Evolutionary conservation across 768 basidiomycete genomes (phyloP).

Genomic region (Krasilnikovozyma curviuscula): DNA sequence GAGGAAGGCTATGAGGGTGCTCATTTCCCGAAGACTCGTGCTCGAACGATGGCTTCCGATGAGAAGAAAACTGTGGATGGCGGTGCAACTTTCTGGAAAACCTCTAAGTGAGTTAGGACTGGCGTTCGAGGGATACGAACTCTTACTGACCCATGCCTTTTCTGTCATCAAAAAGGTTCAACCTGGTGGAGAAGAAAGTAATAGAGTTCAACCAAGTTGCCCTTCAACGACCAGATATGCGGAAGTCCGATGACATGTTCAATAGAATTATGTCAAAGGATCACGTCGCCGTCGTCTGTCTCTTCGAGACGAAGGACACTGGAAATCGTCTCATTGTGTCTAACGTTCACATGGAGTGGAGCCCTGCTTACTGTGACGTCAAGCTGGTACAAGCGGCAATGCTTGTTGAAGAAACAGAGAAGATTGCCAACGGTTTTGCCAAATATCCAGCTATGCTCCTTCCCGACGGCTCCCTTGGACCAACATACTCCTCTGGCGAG

Average conservation of each 20-base stretch:
- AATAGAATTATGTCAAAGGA: constrained; percentile 91
- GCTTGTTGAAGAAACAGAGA: constrained; percentile 78
- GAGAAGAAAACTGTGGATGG: constrained; percentile 84
- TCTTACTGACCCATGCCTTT: neutral
- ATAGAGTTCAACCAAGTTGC: constrained; percentile 86
- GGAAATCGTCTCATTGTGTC: constrained; percentile 75
- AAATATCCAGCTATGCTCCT: constrained; percentile 46
- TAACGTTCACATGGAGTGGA: constrained; percentile 86
- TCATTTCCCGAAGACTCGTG: constrained; percentile 77
- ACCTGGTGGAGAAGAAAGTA: constrained; percentile 77
- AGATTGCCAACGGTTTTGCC: constrained; percentile 66
- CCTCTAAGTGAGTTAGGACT: constrained; percentile 44
- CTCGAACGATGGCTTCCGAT: constrained; percentile 73
- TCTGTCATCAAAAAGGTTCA: constrained; percentile 40
- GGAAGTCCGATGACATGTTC: constrained; percentile 86
- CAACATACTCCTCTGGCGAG: constrained; percentile 56
- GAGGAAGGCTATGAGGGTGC: constrained; percentile 72
- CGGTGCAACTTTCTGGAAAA: constrained; percentile 88
- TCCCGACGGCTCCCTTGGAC: constrained; percentile 31
- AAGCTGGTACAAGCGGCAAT: constrained; percentile 92
- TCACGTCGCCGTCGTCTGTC: constrained; percentile 68
- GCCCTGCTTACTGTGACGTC: constrained; percentile 78
- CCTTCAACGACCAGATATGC: constrained; percentile 56
- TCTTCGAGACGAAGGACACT: constrained; percentile 69
- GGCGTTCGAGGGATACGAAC: neutral